A percentile compares a stretch with the other conserved stretches of the same genome.
Evolutionary conservation across 176 grass and related monocot genomes (phyloP).

Genomic region (Carex scoparia): DNA sequence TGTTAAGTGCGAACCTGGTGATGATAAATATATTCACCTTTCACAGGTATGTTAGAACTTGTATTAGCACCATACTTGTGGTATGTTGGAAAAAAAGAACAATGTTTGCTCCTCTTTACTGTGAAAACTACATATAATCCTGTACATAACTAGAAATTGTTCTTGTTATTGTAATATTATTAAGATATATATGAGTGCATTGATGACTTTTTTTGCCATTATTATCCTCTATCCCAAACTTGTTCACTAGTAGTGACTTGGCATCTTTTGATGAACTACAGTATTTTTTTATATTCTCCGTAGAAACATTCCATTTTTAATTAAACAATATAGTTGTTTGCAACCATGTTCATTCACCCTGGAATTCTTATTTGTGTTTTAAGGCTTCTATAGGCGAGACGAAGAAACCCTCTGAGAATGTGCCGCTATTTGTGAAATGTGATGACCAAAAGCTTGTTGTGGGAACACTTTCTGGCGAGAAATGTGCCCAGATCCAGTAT

Average conservation of each 20-base stretch:
- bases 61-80: background rate
- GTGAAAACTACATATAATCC: background rate
- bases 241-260: background rate
- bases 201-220: background rate
- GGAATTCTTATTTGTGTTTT: background rate
- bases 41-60: constrained; percentile 49
- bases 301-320: background rate
- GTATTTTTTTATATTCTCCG: too few species aligned
- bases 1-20: constrained; percentile 45
- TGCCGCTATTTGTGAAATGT: constrained; percentile 48
- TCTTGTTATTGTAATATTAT: background rate
- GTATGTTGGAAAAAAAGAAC: background rate
- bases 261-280: background rate
- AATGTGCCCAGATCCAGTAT: constrained; percentile 56
- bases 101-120: background rate
- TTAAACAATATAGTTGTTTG: background rate
- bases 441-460: constrained; percentile 52
- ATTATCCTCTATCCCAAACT: background rate
- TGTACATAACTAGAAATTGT: background rate
- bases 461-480: constrained; percentile 57
- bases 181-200: background rate
- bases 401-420: constrained; percentile 52
- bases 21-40: constrained; percentile 63
- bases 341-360: background rate
- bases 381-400: constrained; percentile 61